Evolutionary conservation across 345 rosid species (phyloP).

Genomic region (Eucalyptus pumila): DNA sequence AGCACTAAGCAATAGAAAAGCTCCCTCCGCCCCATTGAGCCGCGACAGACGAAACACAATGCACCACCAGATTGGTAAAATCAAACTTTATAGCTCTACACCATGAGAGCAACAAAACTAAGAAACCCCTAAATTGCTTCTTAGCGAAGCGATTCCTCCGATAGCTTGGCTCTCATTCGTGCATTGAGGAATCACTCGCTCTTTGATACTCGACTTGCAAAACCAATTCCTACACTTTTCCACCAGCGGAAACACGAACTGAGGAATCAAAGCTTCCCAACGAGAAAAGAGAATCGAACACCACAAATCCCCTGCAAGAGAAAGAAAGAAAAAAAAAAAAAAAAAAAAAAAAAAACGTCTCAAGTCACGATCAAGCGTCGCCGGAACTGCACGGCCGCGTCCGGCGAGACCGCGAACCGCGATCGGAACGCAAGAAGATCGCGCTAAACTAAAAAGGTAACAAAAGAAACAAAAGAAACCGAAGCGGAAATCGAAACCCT

Average conservation of each 20-base stretch:
- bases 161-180: background rate
- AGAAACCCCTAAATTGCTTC: background rate
- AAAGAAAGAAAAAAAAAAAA: no score
- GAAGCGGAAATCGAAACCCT: background rate
- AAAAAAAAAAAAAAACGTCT: background rate
- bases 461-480: background rate
- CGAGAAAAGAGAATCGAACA: background rate
- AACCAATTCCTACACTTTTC: background rate
- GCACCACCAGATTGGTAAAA: background rate
- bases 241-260: background rate
- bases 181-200: background rate
- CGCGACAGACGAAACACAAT: background rate
- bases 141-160: background rate
- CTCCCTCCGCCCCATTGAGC: slow-evolving; percentile 55
- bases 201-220: background rate
- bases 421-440: background rate
- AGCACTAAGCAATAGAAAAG: slow-evolving; percentile 34
- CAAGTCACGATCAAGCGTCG: background rate
- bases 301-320: background rate
- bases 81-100: background rate
- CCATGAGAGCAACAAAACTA: background rate
- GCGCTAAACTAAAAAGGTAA: background rate
- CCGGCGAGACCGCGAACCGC: background rate
- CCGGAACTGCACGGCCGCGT: background rate
- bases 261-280: background rate